Conservation (phyloP, 2,329 filamentous ascomycete genomes). For the Lasiodiplodia hormozganensis region DNA sequence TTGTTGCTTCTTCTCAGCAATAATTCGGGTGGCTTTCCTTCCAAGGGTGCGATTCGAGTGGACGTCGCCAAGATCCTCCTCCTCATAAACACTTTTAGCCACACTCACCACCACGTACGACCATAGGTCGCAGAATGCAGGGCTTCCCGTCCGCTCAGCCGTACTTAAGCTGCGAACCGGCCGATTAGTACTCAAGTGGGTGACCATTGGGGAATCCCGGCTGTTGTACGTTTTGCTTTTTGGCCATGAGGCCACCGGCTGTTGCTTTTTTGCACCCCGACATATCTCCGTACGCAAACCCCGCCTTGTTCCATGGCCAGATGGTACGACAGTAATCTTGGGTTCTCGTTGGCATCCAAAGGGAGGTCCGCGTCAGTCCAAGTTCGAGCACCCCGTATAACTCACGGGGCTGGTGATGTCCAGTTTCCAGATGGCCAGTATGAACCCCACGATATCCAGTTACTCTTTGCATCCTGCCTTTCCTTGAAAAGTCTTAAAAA, state of each 20-base stretch:
- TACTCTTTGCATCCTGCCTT: neutral
- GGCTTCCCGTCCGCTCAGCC: slow-evolving; percentile 10
- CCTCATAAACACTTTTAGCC: neutral
- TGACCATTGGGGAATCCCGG: slow-evolving; percentile 30
- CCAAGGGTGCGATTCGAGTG: no score
- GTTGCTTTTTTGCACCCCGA: neutral
- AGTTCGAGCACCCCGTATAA: neutral
- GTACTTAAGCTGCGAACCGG: slow-evolving; percentile 28
- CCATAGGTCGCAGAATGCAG: slow-evolving; percentile 23
- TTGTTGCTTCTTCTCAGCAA: neutral
- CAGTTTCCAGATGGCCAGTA: neutral
- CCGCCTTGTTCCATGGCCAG: neutral
- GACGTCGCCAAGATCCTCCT: no score
- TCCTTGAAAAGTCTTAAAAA: no score
- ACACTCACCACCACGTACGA: slow-evolving; percentile 25
- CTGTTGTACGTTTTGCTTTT: slow-evolving; percentile 32
- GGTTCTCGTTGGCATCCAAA: no score
- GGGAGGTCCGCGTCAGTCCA: neutral
- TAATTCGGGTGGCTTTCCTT: neutral
- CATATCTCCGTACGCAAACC: neutral
- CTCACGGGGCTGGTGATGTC: neutral
- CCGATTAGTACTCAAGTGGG: slow-evolving; percentile 31
- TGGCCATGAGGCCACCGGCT: neutral
- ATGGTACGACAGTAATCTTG: no score
- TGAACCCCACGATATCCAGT: neutral